Percentiles rank a stretch among this genome's conserved stretches.
These are phyloP conservation scores for Luvunga scandens DNA, from an alignment of 345 rosid species.

Conservation along the genomic window DNA sequence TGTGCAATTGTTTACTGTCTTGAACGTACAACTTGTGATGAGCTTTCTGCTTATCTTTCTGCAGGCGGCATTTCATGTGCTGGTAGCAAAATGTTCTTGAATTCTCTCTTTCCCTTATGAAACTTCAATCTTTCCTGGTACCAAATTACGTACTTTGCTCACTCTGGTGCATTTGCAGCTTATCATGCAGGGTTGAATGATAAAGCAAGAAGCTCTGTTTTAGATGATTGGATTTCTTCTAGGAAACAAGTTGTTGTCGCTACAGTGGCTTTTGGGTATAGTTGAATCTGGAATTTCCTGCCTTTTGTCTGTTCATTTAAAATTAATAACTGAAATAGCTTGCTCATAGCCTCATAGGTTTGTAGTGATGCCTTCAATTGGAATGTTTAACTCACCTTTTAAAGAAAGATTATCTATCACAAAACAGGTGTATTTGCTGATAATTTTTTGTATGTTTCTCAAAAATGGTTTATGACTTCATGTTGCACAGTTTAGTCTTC, in stretches of 20 bases:
- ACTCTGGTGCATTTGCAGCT: constrained; percentile 47
- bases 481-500: constrained; percentile 7
- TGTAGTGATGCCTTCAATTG: background rate
- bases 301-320: background rate
- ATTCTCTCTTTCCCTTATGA: background rate
- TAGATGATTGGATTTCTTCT: constrained; percentile 91
- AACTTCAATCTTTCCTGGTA: background rate
- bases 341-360: background rate
- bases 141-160: background rate
- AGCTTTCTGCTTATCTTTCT: constrained; percentile 70
- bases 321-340: background rate
- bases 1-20: constrained; percentile 96
- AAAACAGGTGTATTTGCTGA: background rate
- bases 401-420: background rate
- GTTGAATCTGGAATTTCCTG: constrained; percentile 6
- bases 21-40: constrained; percentile 91
- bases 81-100: constrained; percentile 37
- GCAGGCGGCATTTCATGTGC: constrained; percentile 79
- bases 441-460: background rate
- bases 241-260: constrained; percentile 95
- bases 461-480: background rate
- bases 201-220: constrained; percentile 70
- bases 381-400: background rate
- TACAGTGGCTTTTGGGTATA: constrained; percentile 98
- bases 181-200: constrained; percentile 92